Conservation (phyloP, 2,329 filamentous ascomycete genomes). For the Ceratocystis eucalypticola region DNA sequence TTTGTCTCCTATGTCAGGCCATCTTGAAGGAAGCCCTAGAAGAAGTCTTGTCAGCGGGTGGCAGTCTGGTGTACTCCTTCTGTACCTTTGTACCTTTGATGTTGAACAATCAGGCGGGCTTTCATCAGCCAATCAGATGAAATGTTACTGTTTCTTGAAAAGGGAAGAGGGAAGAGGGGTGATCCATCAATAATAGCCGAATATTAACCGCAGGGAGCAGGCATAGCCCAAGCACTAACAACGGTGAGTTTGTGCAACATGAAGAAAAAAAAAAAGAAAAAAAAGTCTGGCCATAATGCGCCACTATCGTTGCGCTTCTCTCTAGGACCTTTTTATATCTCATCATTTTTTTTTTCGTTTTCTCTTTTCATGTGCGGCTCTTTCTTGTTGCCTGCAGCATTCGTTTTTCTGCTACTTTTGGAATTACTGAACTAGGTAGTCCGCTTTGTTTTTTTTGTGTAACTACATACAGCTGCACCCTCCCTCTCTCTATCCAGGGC, state of each 20-base stretch:
- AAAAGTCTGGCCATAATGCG: constrained; percentile 3
- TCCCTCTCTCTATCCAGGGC: background rate
- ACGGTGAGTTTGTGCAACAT: background rate
- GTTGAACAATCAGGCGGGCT: background rate
- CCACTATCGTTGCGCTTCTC: background rate
- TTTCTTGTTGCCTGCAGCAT: background rate
- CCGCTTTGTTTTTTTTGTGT: background rate
- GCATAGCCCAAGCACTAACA: background rate
- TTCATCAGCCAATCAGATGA: background rate
- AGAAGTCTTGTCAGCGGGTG: background rate
- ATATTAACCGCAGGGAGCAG: background rate
- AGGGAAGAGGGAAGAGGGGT: background rate
- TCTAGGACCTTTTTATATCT: background rate
- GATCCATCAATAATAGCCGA: background rate
- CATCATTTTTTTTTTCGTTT: constrained; percentile 6
- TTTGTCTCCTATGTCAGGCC: background rate
- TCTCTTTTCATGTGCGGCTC: background rate
- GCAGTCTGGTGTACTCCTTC: background rate
- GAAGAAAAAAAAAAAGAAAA: background rate
- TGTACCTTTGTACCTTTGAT: background rate
- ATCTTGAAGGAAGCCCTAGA: background rate
- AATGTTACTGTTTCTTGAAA: background rate
- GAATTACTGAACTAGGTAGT: background rate
- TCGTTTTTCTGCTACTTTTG: background rate
- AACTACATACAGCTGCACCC: background rate